Base-by-base conservation (phyloP, 2,329 filamentous ascomycete genomes). In the Ophiosphaerella korrae region DNA sequence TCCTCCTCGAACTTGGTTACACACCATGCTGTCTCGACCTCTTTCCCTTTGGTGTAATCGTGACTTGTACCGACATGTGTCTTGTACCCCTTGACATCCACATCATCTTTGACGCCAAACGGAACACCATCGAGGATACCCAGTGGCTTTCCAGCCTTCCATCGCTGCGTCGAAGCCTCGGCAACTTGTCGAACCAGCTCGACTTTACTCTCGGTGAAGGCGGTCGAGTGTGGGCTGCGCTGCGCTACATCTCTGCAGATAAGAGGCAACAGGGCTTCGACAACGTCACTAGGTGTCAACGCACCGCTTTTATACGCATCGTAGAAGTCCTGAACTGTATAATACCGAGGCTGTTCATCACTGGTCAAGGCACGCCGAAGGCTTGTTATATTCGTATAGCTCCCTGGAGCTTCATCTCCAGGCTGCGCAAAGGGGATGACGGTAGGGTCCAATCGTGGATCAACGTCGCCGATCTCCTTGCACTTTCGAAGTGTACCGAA, bases 31-130 rank as follows among this genome's bases (percentile, higher is more conserved):
- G 89, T 89, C 53, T 79, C 77, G 45, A 77, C 76, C 13, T 74
- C 67, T 64, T 78, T 65, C 57, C 68, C 68, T 67, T 78, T 54
- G 2, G 78, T 82, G 50, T 83, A 81, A 57, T 88, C 80, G 39
- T 86, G 78, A 54, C 76, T 81, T 63, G 87, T 86, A 18, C 88
- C 90, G 41, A 83, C 75, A 45, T 84, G 87, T 55, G 81, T 84
- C 43, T 83, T 81, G 68, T 91, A 92, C 12, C 88, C 90, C 57
- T 84, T 80, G 29, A 92, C 77, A 57, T 88, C 81, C 13, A 87
- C 81, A 65, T 96, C 90, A 66, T 95, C 91, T 75, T 96, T 96
- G 62, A 94, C 84, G 0, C 87, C 88, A 42, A 95, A 83, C 0
- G 91, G 92, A 1, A 96, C 84, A 11, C 92, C 92, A 64, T 96